Evolutionary conservation across 2,329 filamentous ascomycete genomes (phyloP).

Genomic region (Volutella citrinella): DNA sequence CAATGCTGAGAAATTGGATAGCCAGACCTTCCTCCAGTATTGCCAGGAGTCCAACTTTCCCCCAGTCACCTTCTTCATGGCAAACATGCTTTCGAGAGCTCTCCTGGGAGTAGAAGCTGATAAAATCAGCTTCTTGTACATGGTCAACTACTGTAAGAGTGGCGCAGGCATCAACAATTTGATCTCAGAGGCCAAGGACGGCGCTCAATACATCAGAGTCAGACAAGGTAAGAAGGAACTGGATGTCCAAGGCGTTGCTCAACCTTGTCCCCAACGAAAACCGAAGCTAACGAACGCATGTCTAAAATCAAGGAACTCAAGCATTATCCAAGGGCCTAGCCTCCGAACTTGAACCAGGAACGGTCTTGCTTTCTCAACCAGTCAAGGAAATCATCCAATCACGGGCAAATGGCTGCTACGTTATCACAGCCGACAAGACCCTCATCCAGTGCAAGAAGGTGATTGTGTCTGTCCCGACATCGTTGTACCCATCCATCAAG

Average conservation of each 20-base stretch:
- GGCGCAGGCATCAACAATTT: constrained; percentile 18
- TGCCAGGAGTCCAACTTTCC: constrained; percentile 5
- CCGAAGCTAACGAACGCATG: too few species aligned
- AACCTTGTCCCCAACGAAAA: too few species aligned
- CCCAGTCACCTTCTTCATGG: constrained; percentile 5
- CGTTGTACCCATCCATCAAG: constrained; percentile 17
- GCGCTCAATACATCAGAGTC: constrained; percentile 22
- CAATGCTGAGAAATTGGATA: not conserved
- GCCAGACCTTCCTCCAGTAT: constrained; percentile 4
- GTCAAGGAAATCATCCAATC: constrained; percentile 16
- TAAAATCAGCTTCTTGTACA: constrained; percentile 17
- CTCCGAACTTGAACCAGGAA: constrained; percentile 9
- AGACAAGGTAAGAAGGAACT: constrained; percentile 15
- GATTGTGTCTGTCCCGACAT: constrained; percentile 24
- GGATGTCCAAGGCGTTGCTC: too few species aligned
- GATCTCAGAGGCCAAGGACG: constrained; percentile 15
- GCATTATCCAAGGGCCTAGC: constrained; percentile 13
- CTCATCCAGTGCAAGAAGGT: constrained; percentile 19
- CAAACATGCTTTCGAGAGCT: constrained; percentile 4
- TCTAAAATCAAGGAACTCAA: too few species aligned
- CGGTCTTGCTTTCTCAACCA: constrained; percentile 14
- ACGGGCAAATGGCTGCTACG: constrained; percentile 4
- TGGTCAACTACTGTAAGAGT: constrained; percentile 18
- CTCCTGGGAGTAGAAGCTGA: constrained; percentile 17
- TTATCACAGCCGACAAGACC: constrained; percentile 13